Evolutionary conservation across 2,329 filamentous ascomycete genomes (phyloP).

Genomic region (Colletotrichum lentis): DNA sequence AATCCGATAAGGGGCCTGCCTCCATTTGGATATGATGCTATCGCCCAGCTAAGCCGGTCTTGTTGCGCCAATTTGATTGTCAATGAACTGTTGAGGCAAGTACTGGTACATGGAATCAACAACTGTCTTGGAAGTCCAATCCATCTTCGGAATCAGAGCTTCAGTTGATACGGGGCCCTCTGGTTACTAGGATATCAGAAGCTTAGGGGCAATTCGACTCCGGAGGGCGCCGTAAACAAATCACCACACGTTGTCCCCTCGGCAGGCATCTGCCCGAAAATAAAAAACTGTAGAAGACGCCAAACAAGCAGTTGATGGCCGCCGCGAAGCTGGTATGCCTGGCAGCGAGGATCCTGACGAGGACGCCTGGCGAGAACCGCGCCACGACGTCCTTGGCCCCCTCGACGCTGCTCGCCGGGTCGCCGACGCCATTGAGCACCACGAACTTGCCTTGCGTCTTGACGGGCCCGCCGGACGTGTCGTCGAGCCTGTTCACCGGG

Average conservation of each 20-base stretch:
- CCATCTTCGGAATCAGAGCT: too few species aligned
- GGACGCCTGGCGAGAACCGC: slow-evolving; percentile 9
- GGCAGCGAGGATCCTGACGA: slow-evolving; percentile 17
- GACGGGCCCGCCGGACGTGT: background rate
- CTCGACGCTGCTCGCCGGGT: slow-evolving; percentile 24
- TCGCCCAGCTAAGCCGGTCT: too few species aligned
- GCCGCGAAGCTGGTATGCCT: slow-evolving; percentile 24
- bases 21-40: too few species aligned
- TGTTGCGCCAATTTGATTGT: too few species aligned
- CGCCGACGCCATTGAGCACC: slow-evolving; percentile 16
- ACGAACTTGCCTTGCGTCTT: slow-evolving; percentile 18
- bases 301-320: slow-evolving; percentile 7
- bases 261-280: slow-evolving; percentile 9
- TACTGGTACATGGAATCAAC: too few species aligned
- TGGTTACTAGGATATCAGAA: background rate
- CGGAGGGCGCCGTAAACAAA: slow-evolving; percentile 12
- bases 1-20: too few species aligned
- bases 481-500: slow-evolving; percentile 11
- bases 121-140: too few species aligned
- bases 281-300: slow-evolving; percentile 14
- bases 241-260: slow-evolving; percentile 13
- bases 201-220: background rate
- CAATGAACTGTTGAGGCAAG: too few species aligned
- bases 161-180: too few species aligned
- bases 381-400: slow-evolving; percentile 16